A percentile compares a stretch with the other conserved stretches of the same genome.
These are phyloP conservation scores for Colletotrichum theobromicola DNA, from an alignment of 2,329 filamentous ascomycete genomes.

Conservation along the genomic window DNA sequence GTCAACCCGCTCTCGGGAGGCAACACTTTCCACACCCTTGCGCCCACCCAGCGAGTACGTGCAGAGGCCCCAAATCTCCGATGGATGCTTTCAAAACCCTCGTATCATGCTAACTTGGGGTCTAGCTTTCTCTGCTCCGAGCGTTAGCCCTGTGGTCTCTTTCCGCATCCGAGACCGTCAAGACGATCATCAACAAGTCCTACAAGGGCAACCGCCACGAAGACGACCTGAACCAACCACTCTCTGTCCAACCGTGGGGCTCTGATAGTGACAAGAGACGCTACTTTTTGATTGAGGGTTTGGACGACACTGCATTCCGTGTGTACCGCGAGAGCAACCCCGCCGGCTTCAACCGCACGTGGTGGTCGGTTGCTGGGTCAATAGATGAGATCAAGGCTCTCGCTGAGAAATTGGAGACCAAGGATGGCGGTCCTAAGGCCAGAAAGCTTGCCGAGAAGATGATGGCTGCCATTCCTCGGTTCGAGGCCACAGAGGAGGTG, in stretches of 20 bases:
- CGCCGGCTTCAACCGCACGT: conserved; percentile 75
- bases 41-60: conserved; percentile 78
- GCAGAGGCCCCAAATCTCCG: not conserved
- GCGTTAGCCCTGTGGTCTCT: conserved; percentile 89
- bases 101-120: not conserved
- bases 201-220: conserved; percentile 90
- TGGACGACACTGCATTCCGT: conserved; percentile 92
- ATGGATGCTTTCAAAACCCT: not conserved
- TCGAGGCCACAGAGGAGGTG: conserved; percentile 92
- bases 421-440: conserved; percentile 83
- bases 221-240: conserved; percentile 79
- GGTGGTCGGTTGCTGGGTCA: conserved; percentile 90
- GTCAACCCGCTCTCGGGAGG: conserved; percentile 84
- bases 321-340: conserved; percentile 94
- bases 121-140: conserved; percentile 80
- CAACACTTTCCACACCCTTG: conserved; percentile 82
- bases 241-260: conserved; percentile 91
- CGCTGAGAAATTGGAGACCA: conserved; percentile 75
- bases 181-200: conserved; percentile 80
- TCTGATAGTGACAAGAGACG: conserved; percentile 87
- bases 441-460: conserved; percentile 81
- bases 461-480: conserved; percentile 79
- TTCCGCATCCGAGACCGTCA: conserved; percentile 84
- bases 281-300: conserved; percentile 92
- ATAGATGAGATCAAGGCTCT: conserved; percentile 85